Evolutionary conservation across 1,139 yeast genomes (phyloP).

Genomic region (Nadsonia commutata): DNA sequence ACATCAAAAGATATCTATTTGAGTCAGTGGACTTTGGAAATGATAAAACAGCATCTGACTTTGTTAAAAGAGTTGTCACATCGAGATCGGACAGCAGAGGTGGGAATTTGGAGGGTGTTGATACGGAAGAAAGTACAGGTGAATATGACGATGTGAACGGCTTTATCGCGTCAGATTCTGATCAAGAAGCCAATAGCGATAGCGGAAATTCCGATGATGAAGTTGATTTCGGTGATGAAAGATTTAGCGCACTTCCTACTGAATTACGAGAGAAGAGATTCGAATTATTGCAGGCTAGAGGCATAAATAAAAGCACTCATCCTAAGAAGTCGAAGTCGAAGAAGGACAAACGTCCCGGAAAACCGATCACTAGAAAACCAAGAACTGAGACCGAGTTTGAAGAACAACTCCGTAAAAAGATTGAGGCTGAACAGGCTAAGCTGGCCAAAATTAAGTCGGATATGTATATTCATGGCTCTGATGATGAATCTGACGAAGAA

Average conservation of each 20-base stretch:
- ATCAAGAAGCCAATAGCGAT: slow-evolving; percentile 5
- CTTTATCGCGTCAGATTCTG: not conserved
- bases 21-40: slow-evolving; percentile 29
- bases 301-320: slow-evolving; percentile 6
- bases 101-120: not conserved
- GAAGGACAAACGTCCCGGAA: slow-evolving; percentile 3
- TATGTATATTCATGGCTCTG: slow-evolving; percentile 46
- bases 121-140: not conserved
- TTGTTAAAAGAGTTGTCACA: slow-evolving; percentile 9
- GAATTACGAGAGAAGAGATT: slow-evolving; percentile 1
- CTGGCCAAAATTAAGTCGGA: slow-evolving; percentile 16
- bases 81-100: not conserved
- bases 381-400: slow-evolving; percentile 4
- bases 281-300: not conserved
- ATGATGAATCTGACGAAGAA: slow-evolving; percentile 54
- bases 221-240: slow-evolving; percentile 10
- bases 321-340: slow-evolving; percentile 5
- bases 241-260: slow-evolving; percentile 11
- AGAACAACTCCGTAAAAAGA: slow-evolving; percentile 4
- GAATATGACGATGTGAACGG: slow-evolving; percentile 6
- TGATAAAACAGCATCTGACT: slow-evolving; percentile 27
- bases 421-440: slow-evolving; percentile 6
- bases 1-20: slow-evolving; percentile 21
- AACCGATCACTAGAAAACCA: slow-evolving; percentile 1
- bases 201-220: slow-evolving; percentile 10